Base-by-base conservation (phyloP, 2,329 filamentous ascomycete species). In the Talaromyces albobiverticillius region DNA sequence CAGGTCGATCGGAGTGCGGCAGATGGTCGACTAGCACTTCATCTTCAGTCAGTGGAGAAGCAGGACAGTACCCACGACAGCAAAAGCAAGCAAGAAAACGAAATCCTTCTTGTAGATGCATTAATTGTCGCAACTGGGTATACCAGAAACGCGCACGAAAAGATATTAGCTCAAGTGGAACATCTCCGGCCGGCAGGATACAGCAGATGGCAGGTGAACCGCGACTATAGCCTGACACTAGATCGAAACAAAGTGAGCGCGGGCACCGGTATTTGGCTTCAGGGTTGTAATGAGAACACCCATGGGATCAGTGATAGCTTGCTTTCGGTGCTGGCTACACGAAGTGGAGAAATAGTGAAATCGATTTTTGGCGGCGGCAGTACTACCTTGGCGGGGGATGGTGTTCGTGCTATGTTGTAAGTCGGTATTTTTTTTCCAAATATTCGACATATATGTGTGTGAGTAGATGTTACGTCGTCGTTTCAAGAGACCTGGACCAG, bases 61-160 rank as follows among this genome's bases (percentile, higher is more conserved):
- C 40, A 23, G 14, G n/a, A 36, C 53, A 23, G 22, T 20, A 65
- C 62, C 16, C 45, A 67, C 22, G 61, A 73, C 7, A 66, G 69
- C 40, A 67, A 10, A 29, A 29, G 69, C 70, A 49, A 60, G 22
- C 62, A 75, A 13, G 65, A 64, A 20, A 76, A 82, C 40, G 87
- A 94, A 67, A 74, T 78, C 0, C 64, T 94, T 40, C 86, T 92
- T 51, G 88, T 90, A 5, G 90, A 95, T 65, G 80, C 90, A 1
- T 79, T 96, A 45, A 85, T 97, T 61, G 85, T 93, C 9, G 94
- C 92, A 1, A 96, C 91, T 0, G 93, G 93, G 7, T 97, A 97
- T 73, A 76, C 81, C 62, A 80, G 92, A 57, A 86, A 88, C 64
- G 82, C 86, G 2, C 91, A 97, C 65, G 81, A 95, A 61, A 80